Evolutionary conservation across 2,329 filamentous ascomycete species (phyloP), one percentile per base, ranked within the genome.

Genomic region (Verticillium klebahnii): DNA sequence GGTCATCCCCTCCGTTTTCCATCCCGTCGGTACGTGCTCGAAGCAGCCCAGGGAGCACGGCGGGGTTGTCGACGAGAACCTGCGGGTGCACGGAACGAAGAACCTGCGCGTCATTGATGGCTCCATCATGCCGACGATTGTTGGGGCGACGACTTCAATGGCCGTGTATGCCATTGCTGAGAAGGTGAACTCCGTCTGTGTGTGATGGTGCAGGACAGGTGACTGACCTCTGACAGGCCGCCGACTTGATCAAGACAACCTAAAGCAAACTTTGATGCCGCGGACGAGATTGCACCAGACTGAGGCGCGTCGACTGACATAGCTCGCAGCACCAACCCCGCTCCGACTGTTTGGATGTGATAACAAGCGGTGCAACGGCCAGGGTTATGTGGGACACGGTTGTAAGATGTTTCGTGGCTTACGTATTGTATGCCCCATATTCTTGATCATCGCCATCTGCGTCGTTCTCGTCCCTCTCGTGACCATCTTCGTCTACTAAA

Each of bases 31-130:
- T 11, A 73, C 70, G 2, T 65, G 67, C 3, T 67, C 71, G 25
- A 73, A 69, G 68, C 67, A 70, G 68, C 67, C 69, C 1, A 64
- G 66, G 25, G 63, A 71, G 59, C 64, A 62, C 36, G 72, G 72
- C 2, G 72, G 72, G 5, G 68, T 70, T 5, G 69, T 74, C 0
- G 69, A 71, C 40, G 67, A 69, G 61, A 63, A 68, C 1, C 34
- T 74, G 57, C 23, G 63, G 50, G 71, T 73, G n/a, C 68, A 72
- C 25, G 72, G 72, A 0, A 68, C 66, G 5, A 67, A 69, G 59
- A 67, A 64, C 60, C 63, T 68, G 0, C 63, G 65, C 15, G 57
- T 68, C 12, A 56, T 67, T 23, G 67, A 68, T 57, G 67, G 62
- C 31, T 64, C 62, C 14, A 66, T 67, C 61, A 67, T 67, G 65